phyloP scores from a whole-genome alignment of 495 filamentous ascomycete genomes.

The Hypoxylon lienhwacheense region DNA sequence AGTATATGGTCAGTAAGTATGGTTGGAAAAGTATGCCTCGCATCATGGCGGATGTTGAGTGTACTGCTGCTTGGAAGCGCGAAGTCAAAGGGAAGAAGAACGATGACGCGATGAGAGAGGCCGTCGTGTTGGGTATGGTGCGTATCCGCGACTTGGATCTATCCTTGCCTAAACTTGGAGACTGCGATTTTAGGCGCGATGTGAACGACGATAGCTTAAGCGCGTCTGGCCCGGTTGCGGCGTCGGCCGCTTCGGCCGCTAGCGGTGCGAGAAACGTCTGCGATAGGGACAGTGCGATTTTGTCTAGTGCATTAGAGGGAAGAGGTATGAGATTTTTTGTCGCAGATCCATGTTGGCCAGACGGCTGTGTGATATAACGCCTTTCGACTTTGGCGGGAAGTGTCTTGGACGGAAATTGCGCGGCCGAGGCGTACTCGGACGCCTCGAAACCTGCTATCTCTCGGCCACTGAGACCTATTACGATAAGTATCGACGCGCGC shows the following conservation, averaged over 20 bases:
- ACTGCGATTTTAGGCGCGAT: conserved; percentile 41
- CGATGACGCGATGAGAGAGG: conserved; percentile 67
- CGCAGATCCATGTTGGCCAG: conserved; percentile 22
- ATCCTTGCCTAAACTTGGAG: conserved; percentile 14
- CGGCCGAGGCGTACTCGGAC: conserved; percentile 54
- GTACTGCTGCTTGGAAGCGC: conserved; percentile 58
- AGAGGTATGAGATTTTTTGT: conserved; percentile 48
- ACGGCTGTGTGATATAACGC: conserved; percentile 41
- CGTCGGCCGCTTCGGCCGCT: conserved; percentile 69
- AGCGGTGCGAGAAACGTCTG: conserved; percentile 76
- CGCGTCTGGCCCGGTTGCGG: conserved; percentile 72
- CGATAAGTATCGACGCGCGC: conserved; percentile 75
- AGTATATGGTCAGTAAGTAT: conserved; percentile 59
- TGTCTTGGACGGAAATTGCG: conserved; percentile 70
- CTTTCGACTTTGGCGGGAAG: conserved; percentile 63
- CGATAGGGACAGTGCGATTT: conserved; percentile 62
- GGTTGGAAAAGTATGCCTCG: conserved; percentile 59
- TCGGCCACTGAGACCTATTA: conserved; percentile 79
- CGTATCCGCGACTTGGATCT: conserved; percentile 58
- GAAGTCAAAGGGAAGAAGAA: conserved; percentile 82
- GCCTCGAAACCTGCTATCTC: conserved; percentile 81
- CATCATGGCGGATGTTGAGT: conserved; percentile 44
- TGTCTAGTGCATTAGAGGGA: conserved; percentile 60
- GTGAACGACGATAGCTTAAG: conserved; percentile 69
- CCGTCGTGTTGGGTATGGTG: conserved; percentile 71